Base-by-base conservation (phyloP, 164 flowering plant genomes). In the Berberis vulgaris region DNA sequence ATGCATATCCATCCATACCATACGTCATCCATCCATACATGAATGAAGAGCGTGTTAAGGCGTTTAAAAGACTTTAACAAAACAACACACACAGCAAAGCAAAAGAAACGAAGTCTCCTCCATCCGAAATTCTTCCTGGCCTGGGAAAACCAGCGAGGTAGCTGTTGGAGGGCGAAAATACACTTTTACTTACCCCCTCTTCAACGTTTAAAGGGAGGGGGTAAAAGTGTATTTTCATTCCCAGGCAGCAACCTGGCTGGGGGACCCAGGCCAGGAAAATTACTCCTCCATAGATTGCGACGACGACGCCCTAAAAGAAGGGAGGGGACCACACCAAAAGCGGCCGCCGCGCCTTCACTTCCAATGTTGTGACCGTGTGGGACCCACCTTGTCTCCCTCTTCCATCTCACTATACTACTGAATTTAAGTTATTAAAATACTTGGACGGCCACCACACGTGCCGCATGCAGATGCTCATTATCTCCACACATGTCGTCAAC, bases 321-420 rank as follows among this genome's bases (percentile, higher is more conserved):
- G 1, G 5, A 1, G 49, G 58, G 77, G 67, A 54, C n/a, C 49
- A 75, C 71, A 67, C 69, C 41, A 42, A 76, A 73, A 75, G 79
- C 79, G 78, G 81, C 81, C 71, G 79, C 83, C 80, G 80, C 79
- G 71, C 75, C 76, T 75, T 70, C 76, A 65, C 72, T 59, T 54
- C 59, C 58, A 26, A 6, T 9, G 57, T 46, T 41, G 67, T 2
- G 26, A 26, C 26, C 0, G 26, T 26, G 7, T 38, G 63, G 77
- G 79, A 61, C 57, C 77, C 69, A 58, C 57, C 57, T 1, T 4
- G 10, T 44, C 62, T 1, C 8, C 39, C n/a, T 13, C 10, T 53
- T 26, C 59, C 11, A 10, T 5, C 45, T 44, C 1, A 12, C 26
- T 59, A 39, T 42, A 3, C n/a, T 44, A 59, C 8, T 40, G 43